phyloP scores from a whole-genome alignment of 768 basidiomycete species.

The Vararia minispora region DNA sequence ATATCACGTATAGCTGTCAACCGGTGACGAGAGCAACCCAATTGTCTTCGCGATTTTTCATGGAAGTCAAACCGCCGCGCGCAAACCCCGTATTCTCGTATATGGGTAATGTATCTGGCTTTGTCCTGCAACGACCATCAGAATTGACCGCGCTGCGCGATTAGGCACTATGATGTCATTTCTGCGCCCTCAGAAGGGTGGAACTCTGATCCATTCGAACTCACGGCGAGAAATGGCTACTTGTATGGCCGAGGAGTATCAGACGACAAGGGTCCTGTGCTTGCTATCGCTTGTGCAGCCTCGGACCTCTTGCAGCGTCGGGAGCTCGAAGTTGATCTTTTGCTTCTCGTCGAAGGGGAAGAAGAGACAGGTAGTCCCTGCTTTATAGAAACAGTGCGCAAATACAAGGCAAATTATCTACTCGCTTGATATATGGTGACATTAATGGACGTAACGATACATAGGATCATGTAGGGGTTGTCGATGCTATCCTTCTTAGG shows the following conservation, averaged over 20 bases:
- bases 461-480: slow-evolving; percentile 70
- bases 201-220: slow-evolving; percentile 73
- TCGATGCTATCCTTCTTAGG: slow-evolving; percentile 89
- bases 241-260: slow-evolving; percentile 86
- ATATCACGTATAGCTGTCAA: slow-evolving; percentile 45
- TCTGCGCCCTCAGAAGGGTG: slow-evolving; percentile 65
- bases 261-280: slow-evolving; percentile 93
- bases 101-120: slow-evolving; percentile 57
- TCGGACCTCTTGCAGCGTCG: slow-evolving; percentile 65
- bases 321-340: slow-evolving; percentile 73
- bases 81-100: slow-evolving; percentile 70
- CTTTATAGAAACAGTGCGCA: slow-evolving; percentile 65
- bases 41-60: slow-evolving; percentile 84
- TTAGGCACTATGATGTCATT: slow-evolving; percentile 95
- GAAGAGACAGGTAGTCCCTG: slow-evolving; percentile 92
- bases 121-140: not conserved
- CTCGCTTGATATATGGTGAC: not conserved
- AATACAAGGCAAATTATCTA: slow-evolving; percentile 50
- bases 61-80: slow-evolving; percentile 45
- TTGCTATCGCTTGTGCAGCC: slow-evolving; percentile 85
- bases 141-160: slow-evolving; percentile 1
- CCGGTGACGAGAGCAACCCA: slow-evolving; percentile 69
- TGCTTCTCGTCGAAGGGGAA: slow-evolving; percentile 91
- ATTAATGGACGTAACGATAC: not conserved
- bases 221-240: slow-evolving; percentile 80